Conservation (phyloP, 495 filamentous ascomycete genomes). For the Hyaloscypha finlandica region DNA sequence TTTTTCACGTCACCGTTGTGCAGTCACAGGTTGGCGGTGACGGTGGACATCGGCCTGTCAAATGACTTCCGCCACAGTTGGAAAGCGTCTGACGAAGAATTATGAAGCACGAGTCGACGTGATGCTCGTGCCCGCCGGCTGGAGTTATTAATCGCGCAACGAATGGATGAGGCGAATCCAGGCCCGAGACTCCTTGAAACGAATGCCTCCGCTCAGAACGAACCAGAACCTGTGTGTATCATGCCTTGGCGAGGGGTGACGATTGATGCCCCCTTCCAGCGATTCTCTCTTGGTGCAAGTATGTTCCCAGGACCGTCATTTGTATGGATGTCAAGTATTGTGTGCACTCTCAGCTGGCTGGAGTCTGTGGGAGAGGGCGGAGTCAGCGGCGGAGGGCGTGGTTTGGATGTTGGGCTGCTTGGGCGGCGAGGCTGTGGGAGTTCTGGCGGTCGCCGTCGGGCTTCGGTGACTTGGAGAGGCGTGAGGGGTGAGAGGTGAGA, state of each 20-base stretch:
- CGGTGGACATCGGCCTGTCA: neutral
- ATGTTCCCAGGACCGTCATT: neutral
- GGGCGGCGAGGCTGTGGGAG: constrained; percentile 15
- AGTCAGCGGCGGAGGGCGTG: neutral
- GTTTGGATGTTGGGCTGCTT: constrained; percentile 12
- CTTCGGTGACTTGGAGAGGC: neutral
- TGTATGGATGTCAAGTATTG: neutral
- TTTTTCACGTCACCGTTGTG: neutral
- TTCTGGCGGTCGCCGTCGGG: neutral
- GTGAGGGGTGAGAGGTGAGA: neutral
- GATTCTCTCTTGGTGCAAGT: neutral
- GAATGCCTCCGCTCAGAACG: constrained; percentile 4
- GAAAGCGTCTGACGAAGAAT: constrained; percentile 1
- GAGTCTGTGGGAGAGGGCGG: neutral
- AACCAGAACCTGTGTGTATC: constrained; percentile 1
- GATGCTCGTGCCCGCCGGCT: neutral
- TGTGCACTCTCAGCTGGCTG: neutral
- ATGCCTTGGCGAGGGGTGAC: neutral
- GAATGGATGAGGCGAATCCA: constrained; percentile 13
- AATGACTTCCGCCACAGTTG: constrained; percentile 1
- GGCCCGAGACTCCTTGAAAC: constrained; percentile 20
- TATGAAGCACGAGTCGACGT: constrained; percentile 2
- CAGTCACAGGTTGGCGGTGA: neutral
- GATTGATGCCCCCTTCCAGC: neutral
- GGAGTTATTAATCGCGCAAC: constrained; percentile 20